Evolutionary conservation across 1,139 yeast genomes (phyloP), one percentile per base, ranked within the genome.

Genomic region (Geotrichum fermentans): DNA sequence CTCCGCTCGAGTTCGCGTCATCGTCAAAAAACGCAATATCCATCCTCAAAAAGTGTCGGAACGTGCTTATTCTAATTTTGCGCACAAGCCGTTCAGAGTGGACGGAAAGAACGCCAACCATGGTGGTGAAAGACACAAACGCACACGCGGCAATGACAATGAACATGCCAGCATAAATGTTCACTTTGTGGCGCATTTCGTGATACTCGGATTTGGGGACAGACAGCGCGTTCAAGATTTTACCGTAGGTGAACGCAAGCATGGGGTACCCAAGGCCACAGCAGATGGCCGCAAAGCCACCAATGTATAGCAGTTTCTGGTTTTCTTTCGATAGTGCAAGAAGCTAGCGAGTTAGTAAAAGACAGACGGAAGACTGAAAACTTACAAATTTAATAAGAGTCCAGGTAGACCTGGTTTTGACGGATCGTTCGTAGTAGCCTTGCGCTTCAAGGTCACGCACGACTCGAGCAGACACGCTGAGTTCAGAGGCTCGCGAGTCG

Each of bases 11-110:
- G 50, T 68, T 65, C 40, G 59, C 58, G 62, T 83, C 84, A 42
- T 88, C 87, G 61, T 89, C 97, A 62, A 83, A 88, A 64, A 86
- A 89, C 57, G 83, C 84, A 57, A 89, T 79, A 64, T 89, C 96
- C 68, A 87, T 94, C 22, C 83, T 76, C 57, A 88, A 40, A 45
- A 58, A 59, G 50, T 67, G 70, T 8, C 55, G 43, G 59, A 68
- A 67, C 17, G 66, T 60, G 10, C 53, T 40, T 43, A 55, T 53
- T 6, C 72, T 63, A 36, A 46, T 30, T 16, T 36, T 34, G 38
- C 45, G 16, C 18, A 28, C 33, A 28, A 40, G 43, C 14, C 34
- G 33, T 20, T 49, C 53, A 10, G 62, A 58, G 11, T 28, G 35
- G n/a, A 18, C 13, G 22, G 43, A 28, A 17, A 40, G 43, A 42